Base-by-base conservation (phyloP, 2,329 filamentous ascomycete genomes). In the Talaromyces sp. region DNA sequence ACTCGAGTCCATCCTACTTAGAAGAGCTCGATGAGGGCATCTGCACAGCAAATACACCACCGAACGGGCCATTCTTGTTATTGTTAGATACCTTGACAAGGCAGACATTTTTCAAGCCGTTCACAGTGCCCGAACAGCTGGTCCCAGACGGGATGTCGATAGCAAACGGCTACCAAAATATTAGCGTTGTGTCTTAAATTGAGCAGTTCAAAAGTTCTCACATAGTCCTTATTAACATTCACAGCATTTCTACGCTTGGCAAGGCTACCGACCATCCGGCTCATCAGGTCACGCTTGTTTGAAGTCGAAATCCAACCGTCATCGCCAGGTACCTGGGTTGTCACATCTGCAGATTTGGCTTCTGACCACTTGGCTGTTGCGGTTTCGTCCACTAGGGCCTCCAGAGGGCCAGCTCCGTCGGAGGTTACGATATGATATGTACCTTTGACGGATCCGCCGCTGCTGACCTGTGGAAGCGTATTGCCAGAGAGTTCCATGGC, bases 81-180 rank as follows among this genome's bases (percentile, higher is more conserved):
- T 61, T 61, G 31, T 61, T 61, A 31, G 59, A 61, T 4, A 61
- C 59, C 59, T 61, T 61, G 42, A 61, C 59, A n/a, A 61, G 54
- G 44, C 59, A 61, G 7, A 61, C 40, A 36, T 61, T 61, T 40
- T 30, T 61, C 23, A 53, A 23, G 30, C 59, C 59, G 54, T 61
- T 61, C 28, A 61, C 56, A 10, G 59, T 61, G 2, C 59, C 59
- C 5, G 44, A 57, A 16, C 59, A 61, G 28, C 53, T 51, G 6
- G 59, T 61, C 6, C 54, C 59, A 23, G 59, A 5, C 1, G 59
- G 59, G 27, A 61, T 57, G 5, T 61, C 31, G n/a, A 61, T 54
- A 30, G 59, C 54, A 34, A 61, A 61, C 53, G 18, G 9, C 8
- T 33, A 57, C 5, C 40, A 27, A 23, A 28, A 31, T 14, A 60